These are phyloP conservation scores for Tolypocladium sp. DNA, from an alignment of 2,329 filamentous ascomycete genomes.

Conservation along the genomic window DNA sequence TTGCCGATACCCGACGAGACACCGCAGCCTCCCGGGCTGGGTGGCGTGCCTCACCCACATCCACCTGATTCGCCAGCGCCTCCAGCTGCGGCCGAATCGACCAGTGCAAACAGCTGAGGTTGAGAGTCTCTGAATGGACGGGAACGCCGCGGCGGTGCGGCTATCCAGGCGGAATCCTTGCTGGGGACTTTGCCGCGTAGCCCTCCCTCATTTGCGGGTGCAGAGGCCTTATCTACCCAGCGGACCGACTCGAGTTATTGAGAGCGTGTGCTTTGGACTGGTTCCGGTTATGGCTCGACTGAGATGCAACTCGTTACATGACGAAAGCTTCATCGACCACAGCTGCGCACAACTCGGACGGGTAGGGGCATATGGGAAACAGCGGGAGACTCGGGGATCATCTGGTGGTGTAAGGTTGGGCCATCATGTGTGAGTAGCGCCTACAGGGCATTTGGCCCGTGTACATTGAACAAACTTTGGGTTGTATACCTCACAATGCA, in stretches of 20 bases:
- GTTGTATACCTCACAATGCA: constrained; percentile 4
- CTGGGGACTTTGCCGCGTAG: background rate
- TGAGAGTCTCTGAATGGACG: background rate
- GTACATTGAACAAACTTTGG: constrained; percentile 1
- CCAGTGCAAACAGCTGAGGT: constrained; percentile 13
- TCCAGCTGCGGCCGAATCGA: constrained; percentile 20
- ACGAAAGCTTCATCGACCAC: background rate
- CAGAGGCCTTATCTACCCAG: background rate
- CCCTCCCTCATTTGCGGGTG: background rate
- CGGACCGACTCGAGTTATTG: background rate
- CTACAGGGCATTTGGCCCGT: background rate
- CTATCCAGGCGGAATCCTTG: background rate
- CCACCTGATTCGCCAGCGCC: constrained; percentile 21
- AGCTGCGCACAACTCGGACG: background rate
- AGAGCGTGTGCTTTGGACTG: background rate
- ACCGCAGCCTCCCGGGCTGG: constrained; percentile 24
- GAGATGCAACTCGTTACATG: background rate
- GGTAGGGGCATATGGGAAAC: background rate
- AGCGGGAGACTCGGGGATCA: background rate
- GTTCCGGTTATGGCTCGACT: background rate
- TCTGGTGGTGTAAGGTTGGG: background rate
- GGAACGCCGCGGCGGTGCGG: background rate
- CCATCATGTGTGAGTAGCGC: background rate
- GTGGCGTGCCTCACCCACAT: constrained; percentile 22
- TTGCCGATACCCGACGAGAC: constrained; percentile 25